A percentile compares a stretch with the other conserved stretches of the same genome.
phyloP scores from a whole-genome alignment of 805 yeast species.

The Ogataea pilisensis region DNA sequence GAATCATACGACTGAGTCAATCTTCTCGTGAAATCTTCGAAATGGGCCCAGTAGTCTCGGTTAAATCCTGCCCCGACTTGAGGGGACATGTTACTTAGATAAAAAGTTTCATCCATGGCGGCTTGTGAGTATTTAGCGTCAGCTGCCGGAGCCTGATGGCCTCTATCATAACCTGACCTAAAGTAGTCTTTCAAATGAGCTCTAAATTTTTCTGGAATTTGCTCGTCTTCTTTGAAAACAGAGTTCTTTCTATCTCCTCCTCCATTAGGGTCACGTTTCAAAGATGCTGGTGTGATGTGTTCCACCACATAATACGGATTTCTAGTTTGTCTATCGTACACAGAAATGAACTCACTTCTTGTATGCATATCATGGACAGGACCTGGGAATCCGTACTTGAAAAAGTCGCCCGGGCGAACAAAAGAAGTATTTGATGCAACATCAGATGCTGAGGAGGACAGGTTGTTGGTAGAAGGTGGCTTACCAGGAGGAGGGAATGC shows the following conservation, averaged over 20 bases:
- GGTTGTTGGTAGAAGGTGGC: conserved; percentile 2
- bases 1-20: conserved; percentile 66
- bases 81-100: conserved; percentile 86
- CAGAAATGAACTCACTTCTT: conserved; percentile 74
- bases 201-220: conserved; percentile 71
- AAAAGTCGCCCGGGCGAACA: conserved; percentile 75
- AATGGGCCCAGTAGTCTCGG: conserved; percentile 96
- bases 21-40: conserved; percentile 83
- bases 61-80: conserved; percentile 98
- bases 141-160: conserved; percentile 98
- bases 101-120: conserved; percentile 95
- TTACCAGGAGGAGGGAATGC: conserved; percentile 10
- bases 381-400: conserved; percentile 92
- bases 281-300: conserved; percentile 74
- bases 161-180: conserved; percentile 93
- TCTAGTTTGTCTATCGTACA: conserved; percentile 78
- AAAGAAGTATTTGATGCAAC: conserved; percentile 22
- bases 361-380: conserved; percentile 82
- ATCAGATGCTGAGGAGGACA: conserved; percentile 2
- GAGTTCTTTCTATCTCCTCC: conserved; percentile 75
- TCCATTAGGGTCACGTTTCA: conserved; percentile 39
- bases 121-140: conserved; percentile 85
- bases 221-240: conserved; percentile 82
- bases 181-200: conserved; percentile 80
- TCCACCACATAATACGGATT: conserved; percentile 87